Evolutionary conservation across 2,329 filamentous ascomycete species (phyloP).

Genomic region (Gaeumannomyces tritici): DNA sequence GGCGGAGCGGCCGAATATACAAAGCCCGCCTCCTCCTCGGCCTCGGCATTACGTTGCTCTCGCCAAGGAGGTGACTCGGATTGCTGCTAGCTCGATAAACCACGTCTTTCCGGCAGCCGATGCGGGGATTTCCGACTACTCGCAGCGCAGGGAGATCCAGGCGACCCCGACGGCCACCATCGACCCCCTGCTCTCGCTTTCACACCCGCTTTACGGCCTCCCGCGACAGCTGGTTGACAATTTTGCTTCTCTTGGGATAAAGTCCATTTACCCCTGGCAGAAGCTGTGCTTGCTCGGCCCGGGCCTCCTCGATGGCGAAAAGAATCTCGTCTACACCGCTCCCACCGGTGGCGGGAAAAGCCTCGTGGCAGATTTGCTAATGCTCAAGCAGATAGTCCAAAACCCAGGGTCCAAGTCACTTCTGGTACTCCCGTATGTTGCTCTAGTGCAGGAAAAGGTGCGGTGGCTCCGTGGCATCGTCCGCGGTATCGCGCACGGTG

Average conservation of each 20-base stretch:
- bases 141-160: slow-evolving; percentile 41
- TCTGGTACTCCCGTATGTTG: slow-evolving; percentile 67
- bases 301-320: slow-evolving; percentile 53
- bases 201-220: slow-evolving; percentile 54
- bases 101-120: slow-evolving; percentile 15
- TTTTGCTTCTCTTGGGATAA: slow-evolving; percentile 57
- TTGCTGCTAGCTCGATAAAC: slow-evolving; percentile 38
- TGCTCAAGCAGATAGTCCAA: slow-evolving; percentile 61
- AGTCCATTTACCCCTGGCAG: slow-evolving; percentile 71
- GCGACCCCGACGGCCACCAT: slow-evolving; percentile 42
- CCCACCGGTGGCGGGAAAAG: slow-evolving; percentile 74
- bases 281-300: slow-evolving; percentile 61
- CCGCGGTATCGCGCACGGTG: slow-evolving; percentile 10
- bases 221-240: slow-evolving; percentile 52
- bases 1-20: not conserved
- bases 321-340: slow-evolving; percentile 69
- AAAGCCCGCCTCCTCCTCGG: not conserved
- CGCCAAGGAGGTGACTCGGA: slow-evolving; percentile 10
- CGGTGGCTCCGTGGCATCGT: slow-evolving; percentile 59
- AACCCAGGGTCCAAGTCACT: slow-evolving; percentile 57
- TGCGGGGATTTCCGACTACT: slow-evolving; percentile 37
- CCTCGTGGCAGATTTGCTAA: slow-evolving; percentile 62
- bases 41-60: not conserved
- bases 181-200: slow-evolving; percentile 50
- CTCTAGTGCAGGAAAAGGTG: slow-evolving; percentile 71